Conservation (phyloP, 495 filamentous ascomycete genomes). For the Xylaria sp. region DNA sequence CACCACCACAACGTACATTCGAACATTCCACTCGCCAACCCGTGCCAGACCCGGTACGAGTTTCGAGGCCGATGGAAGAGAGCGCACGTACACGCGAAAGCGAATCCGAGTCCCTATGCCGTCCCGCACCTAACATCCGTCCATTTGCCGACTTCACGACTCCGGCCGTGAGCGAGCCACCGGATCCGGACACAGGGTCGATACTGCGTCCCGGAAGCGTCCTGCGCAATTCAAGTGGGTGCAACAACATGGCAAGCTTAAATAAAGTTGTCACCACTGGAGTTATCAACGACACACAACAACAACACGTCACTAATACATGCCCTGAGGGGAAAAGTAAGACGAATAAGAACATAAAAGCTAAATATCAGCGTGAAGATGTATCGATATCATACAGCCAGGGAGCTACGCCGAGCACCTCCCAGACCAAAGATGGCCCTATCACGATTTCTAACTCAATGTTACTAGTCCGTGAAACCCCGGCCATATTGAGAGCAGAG, state of each 20-base stretch:
- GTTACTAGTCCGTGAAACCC: not conserved
- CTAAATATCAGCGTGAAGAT: not conserved
- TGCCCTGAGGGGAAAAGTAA: not conserved
- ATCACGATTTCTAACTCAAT: not conserved
- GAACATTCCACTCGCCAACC: not conserved
- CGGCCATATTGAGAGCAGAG: not conserved
- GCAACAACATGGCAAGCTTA: not conserved
- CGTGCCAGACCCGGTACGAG: not conserved
- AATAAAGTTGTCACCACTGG: not conserved
- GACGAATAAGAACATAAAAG: not conserved
- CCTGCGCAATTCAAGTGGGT: not conserved
- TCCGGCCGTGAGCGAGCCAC: not conserved
- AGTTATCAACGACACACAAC: not conserved
- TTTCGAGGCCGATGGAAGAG: not conserved
- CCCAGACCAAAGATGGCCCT: not conserved
- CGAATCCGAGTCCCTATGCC: not conserved
- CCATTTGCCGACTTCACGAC: constrained; percentile 9
- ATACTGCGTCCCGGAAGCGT: not conserved
- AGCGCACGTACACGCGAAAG: not conserved
- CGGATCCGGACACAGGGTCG: not conserved
- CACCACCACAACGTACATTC: not conserved
- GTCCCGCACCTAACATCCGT: not conserved
- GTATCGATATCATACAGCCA: not conserved
- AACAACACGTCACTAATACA: not conserved
- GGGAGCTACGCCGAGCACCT: not conserved